These are phyloP conservation scores for barrel medic (Medicago truncatula) DNA, from an alignment of 306 rosid species.

Conservation along the genomic window MtrunA17r5.0-ANR NC_053044.1:35821001-35821500, in stretches of 20 bases:
- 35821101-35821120: neutral
- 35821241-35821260: conserved; percentile 17
- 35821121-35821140: neutral
- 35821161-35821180: conserved; percentile 4
- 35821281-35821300: conserved; percentile 28
- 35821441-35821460: conserved; percentile 29
- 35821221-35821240: conserved; percentile 37
- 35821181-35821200: conserved; percentile 11
- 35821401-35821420: conserved; percentile 70
- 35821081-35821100: conserved; percentile 14
- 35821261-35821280: conserved; percentile 38
- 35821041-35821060: conserved; percentile 10
- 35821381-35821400: conserved; percentile 93
- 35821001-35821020: conserved; percentile 12
- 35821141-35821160: conserved; percentile 14
- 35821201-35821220: neutral
- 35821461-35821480: conserved; percentile 29
- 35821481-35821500: conserved; percentile 48
- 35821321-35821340: conserved; percentile 30
- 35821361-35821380: conserved; percentile 87
- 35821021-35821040: conserved; percentile 12
- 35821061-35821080: neutral
- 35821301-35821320: conserved; percentile 3
- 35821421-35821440: conserved; percentile 66
- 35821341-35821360: conserved; percentile 73